These are phyloP conservation scores for Dioscorea dumetorum DNA, from an alignment of 106 monocot genomes.

Conservation along the genomic window DNA sequence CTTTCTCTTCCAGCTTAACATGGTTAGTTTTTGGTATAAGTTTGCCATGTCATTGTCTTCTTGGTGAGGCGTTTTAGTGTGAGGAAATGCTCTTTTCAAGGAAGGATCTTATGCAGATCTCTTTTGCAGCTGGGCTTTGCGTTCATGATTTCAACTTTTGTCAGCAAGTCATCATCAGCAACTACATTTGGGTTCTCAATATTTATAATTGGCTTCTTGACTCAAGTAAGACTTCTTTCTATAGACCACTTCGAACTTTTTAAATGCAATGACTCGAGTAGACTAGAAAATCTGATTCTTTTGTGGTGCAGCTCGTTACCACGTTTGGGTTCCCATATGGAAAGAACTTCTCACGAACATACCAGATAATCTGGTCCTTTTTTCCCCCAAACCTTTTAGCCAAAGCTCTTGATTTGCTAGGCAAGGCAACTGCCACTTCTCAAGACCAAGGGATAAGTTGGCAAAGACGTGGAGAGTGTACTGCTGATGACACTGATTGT, in stretches of 20 bases:
- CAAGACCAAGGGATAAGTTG: constrained; percentile 70
- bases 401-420: constrained; percentile 66
- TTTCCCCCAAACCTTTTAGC: constrained; percentile 84
- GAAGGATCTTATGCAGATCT: neutral
- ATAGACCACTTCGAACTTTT: too few species aligned
- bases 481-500: constrained; percentile 30
- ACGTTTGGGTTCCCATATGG: constrained; percentile 54
- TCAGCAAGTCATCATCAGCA: constrained; percentile 72
- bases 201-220: constrained; percentile 83
- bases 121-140: constrained; percentile 76
- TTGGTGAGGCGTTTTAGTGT: neutral
- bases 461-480: constrained; percentile 50
- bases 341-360: constrained; percentile 9
- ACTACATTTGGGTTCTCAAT: constrained; percentile 85
- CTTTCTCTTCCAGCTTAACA: constrained; percentile 90
- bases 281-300: neutral
- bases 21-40: constrained; percentile 40
- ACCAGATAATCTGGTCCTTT: constrained; percentile 63
- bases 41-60: neutral
- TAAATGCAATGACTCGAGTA: too few species aligned
- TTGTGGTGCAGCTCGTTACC: constrained; percentile 50
- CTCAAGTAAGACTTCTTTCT: constrained; percentile 45
- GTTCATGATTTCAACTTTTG: constrained; percentile 86
- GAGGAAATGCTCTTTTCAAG: neutral
- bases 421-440: constrained; percentile 62